A percentile compares a stretch with the other conserved stretches of the same genome.
phyloP scores from a whole-genome alignment of 2,329 filamentous ascomycete genomes.

The Tympanopsis confertula region DNA sequence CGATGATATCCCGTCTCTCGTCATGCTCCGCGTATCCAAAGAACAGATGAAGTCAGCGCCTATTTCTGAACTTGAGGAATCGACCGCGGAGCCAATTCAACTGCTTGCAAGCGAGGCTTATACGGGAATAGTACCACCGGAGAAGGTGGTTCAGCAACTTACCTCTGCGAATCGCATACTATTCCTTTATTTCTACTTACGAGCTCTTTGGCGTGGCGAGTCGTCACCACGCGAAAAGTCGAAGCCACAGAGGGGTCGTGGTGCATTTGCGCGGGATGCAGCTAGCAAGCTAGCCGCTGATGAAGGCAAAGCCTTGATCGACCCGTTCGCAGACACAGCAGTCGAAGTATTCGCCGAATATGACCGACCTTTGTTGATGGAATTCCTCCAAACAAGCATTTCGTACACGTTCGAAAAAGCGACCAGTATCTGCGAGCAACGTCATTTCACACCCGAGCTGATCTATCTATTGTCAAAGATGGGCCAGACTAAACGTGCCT shows the following conservation, averaged over 20 bases:
- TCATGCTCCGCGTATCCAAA: constrained; percentile 45
- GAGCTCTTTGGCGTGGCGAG: constrained; percentile 48
- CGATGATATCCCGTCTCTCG: constrained; percentile 52
- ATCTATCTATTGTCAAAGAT: constrained; percentile 55
- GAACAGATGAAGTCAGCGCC: constrained; percentile 41
- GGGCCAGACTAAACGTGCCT: constrained; percentile 48
- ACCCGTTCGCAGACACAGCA: constrained; percentile 48
- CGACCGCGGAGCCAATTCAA: constrained; percentile 43
- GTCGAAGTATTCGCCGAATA: constrained; percentile 52
- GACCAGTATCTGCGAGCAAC: constrained; percentile 41
- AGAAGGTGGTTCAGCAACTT: constrained; percentile 43
- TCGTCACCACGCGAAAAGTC: constrained; percentile 11
- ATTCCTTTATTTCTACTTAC: constrained; percentile 54
- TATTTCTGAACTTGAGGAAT: constrained; percentile 40
- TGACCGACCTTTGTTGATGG: constrained; percentile 44
- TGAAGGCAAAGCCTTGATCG: constrained; percentile 29
- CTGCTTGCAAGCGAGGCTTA: constrained; percentile 51
- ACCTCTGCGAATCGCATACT: constrained; percentile 32
- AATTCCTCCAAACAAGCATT: constrained; percentile 45
- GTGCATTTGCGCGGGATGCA: neutral
- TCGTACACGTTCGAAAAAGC: constrained; percentile 41
- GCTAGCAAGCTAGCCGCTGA: neutral
- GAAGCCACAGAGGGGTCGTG: neutral
- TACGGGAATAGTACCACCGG: constrained; percentile 44
- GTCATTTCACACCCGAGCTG: constrained; percentile 47